Evolutionary conservation across 2,329 filamentous ascomycete genomes (phyloP).

Genomic region (Phyllosticta capitalensis): DNA sequence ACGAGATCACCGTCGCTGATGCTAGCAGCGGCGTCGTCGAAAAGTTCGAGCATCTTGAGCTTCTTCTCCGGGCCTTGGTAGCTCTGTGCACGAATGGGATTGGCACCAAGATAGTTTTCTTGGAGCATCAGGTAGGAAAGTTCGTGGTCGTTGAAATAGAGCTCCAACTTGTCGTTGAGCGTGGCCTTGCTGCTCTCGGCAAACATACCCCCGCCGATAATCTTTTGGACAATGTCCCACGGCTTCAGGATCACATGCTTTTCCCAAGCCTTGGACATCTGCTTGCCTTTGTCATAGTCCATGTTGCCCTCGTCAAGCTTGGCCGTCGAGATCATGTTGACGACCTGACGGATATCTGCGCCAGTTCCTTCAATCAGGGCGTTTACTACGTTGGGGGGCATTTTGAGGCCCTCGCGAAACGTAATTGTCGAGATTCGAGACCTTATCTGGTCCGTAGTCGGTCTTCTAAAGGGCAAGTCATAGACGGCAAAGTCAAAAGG

Average conservation of each 20-base stretch:
- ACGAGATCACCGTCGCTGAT: slow-evolving; percentile 96
- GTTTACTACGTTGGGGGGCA: slow-evolving; percentile 75
- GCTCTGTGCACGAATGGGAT: slow-evolving; percentile 55
- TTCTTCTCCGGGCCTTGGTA: slow-evolving; percentile 60
- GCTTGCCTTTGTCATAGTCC: slow-evolving; percentile 76
- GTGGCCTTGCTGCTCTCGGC: slow-evolving; percentile 72
- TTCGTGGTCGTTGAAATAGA: slow-evolving; percentile 99
- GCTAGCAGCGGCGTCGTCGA: slow-evolving; percentile 81
- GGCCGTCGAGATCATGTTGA: slow-evolving; percentile 95
- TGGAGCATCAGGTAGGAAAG: slow-evolving; percentile 97
- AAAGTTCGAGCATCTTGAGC: slow-evolving; percentile 75
- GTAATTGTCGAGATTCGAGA: slow-evolving; percentile 93
- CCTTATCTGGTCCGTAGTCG: slow-evolving; percentile 82
- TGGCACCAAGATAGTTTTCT: slow-evolving; percentile 88
- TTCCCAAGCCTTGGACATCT: slow-evolving; percentile 97
- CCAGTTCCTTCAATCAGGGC: slow-evolving; percentile 91
- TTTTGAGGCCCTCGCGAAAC: slow-evolving; percentile 79
- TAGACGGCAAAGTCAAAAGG: slow-evolving; percentile 82
- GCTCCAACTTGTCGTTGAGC: slow-evolving; percentile 93
- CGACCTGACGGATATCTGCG: slow-evolving; percentile 93
- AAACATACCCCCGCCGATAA: slow-evolving; percentile 82
- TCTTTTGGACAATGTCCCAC: slow-evolving; percentile 95
- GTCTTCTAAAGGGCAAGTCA: slow-evolving; percentile 79
- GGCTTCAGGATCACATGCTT: slow-evolving; percentile 95
- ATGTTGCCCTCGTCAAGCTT: slow-evolving; percentile 77